Base-by-base conservation (phyloP, 257 asterid species). In the Prunella vulgaris region DNA sequence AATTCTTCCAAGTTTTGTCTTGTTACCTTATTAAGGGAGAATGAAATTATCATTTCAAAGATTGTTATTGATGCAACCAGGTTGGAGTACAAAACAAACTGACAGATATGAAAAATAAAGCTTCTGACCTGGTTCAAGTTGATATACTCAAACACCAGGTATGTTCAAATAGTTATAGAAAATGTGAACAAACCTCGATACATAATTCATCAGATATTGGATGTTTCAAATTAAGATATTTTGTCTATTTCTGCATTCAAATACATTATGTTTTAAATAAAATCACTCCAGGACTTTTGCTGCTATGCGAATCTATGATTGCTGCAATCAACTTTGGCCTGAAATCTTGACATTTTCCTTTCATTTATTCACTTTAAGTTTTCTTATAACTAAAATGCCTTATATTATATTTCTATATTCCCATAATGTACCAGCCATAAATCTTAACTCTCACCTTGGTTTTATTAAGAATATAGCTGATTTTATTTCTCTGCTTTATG, bases 11-110 rank as follows among this genome's bases (percentile, higher is more conserved):
- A 9, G 49, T 59, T 22, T 35, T 37, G 20, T 63, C 25, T 22
- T 48, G 35, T 33, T 33, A 17, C 25, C 32, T 42, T 42, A 20
- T 27, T 30, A 13, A n/a, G 60, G 67, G 54, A 3, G 60, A 58
- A 15, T 18, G 2, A 58, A 44, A 38, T 12, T 42, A 54, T 38
- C 18, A 66, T 62, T 20, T 37, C 42, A 53, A 24, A 48, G 12
- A 22, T 33, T 53, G 4, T 32, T 74, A 25, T 56, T 69, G 32
- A 37, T 63, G 49, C 65, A 51, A 70, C 58, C 91, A 90, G 98
- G 92, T 84, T 75, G 97, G 98, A 56, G 69, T 88, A 80, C 95
- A 88, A 76, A 85, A 88, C 74, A 84, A 86, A 72, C 78, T 79
- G 25, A 69, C 81, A 15, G 84, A 85, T 68, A 65, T 81, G 85